Conservation (phyloP, 2,329 filamentous ascomycete species). For the Alternaria sp. region DNA sequence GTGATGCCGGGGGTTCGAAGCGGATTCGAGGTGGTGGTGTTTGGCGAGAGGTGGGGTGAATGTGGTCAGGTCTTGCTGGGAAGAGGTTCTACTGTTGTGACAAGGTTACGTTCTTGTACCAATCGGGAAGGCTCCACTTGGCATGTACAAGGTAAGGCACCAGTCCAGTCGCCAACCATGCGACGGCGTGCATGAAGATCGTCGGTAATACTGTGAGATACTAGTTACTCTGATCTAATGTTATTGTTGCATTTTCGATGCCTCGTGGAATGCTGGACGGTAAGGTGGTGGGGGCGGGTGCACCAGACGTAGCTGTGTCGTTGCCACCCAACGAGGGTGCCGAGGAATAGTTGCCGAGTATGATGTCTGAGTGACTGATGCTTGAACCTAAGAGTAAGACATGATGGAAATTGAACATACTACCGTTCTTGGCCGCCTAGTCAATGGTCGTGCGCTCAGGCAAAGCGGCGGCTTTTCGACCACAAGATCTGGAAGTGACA, state of each 20-base stretch:
- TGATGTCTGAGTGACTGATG: background rate
- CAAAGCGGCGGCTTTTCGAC: background rate
- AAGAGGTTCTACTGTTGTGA: conserved; percentile 35
- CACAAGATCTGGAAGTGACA: background rate
- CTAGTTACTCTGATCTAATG: background rate
- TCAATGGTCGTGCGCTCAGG: background rate
- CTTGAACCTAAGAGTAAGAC: background rate
- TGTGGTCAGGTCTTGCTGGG: conserved; percentile 40
- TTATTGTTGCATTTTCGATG: background rate
- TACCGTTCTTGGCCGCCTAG: background rate
- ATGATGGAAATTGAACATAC: background rate
- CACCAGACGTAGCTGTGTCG: background rate
- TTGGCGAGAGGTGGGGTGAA: conserved; percentile 42
- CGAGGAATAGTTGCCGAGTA: background rate
- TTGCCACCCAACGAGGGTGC: background rate
- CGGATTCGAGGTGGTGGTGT: conserved; percentile 38
- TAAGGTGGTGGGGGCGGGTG: background rate
- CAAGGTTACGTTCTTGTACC: conserved; percentile 33
- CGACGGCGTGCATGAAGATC: conserved; percentile 25
- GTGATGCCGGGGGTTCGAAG: conserved; percentile 27
- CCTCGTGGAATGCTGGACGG: background rate
- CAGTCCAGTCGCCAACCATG: conserved; percentile 8
- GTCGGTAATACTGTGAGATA: conserved; percentile 21
- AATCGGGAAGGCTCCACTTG: conserved; percentile 31
- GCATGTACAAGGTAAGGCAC: conserved; percentile 20